A percentile compares a stretch with the other conserved stretches of the same genome.
Conservation (phyloP, 768 basidiomycete genomes). For the Mycena rebaudengoi region DNA sequence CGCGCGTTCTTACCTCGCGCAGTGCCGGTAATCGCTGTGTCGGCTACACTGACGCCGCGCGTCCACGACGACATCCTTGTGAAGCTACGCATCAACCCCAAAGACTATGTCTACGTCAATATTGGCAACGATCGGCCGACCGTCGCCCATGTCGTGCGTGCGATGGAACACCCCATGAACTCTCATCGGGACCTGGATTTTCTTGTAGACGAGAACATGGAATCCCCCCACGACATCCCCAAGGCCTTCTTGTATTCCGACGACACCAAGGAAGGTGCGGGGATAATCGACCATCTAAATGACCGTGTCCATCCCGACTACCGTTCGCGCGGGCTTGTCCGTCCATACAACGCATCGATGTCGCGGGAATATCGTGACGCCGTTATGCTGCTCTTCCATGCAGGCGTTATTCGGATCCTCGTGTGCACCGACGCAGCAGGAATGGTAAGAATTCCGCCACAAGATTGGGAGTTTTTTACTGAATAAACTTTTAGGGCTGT, state of each 20-base stretch:
- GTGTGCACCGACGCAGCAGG: slow-evolving; percentile 47
- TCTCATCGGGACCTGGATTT: slow-evolving; percentile 43
- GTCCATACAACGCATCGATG: slow-evolving; percentile 36
- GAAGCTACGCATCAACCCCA: slow-evolving; percentile 34
- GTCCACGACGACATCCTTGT: slow-evolving; percentile 36
- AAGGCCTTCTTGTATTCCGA: slow-evolving; percentile 43
- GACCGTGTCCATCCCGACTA: slow-evolving; percentile 14
- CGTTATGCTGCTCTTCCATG: slow-evolving; percentile 35
- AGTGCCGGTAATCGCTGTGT: slow-evolving; percentile 41
- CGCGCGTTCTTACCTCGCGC: slow-evolving; percentile 38
- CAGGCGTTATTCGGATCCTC: slow-evolving; percentile 34
- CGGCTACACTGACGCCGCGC: slow-evolving; percentile 40
- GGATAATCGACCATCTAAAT: slow-evolving; percentile 36
- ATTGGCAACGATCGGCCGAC: no score
- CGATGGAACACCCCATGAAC: slow-evolving; percentile 40
- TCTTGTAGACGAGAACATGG: slow-evolving; percentile 29
- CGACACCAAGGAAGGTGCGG: slow-evolving; percentile 28
- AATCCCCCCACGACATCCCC: slow-evolving; percentile 31
- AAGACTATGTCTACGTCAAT: no score
- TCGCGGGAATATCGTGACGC: slow-evolving; percentile 23
- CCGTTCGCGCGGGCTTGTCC: slow-evolving; percentile 28
- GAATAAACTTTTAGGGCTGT: slow-evolving; percentile 40
- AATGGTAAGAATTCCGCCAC: slow-evolving; percentile 34
- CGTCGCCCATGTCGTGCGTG: no score
- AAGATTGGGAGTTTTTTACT: background rate